phyloP scores from a whole-genome alignment of 345 rosid species.

The Eucalyptus cladocalyx region DNA sequence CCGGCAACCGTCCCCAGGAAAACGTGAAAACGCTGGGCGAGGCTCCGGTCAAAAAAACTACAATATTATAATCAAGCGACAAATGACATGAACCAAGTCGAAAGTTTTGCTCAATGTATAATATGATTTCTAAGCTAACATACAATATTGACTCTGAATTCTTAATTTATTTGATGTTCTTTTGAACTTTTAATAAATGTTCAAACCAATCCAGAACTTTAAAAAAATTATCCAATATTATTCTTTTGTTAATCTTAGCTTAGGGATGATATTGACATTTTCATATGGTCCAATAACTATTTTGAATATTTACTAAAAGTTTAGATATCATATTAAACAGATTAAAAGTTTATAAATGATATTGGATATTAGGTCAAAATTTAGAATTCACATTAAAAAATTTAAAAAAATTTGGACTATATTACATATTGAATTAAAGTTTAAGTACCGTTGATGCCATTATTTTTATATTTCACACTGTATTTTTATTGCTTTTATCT shows the following conservation, averaged over 20 bases:
- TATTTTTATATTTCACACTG: not conserved
- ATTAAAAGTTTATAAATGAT: fast-evolving
- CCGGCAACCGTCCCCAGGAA: not conserved
- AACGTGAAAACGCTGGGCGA: not conserved
- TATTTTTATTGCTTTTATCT: too few relatives aligned
- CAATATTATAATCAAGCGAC: fast-evolving
- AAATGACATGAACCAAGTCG: too few relatives aligned
- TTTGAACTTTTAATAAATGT: not conserved
- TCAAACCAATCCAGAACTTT: too few relatives aligned
- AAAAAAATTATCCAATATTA: too few relatives aligned
- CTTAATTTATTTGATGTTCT: fast-evolving
- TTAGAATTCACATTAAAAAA: too few relatives aligned
- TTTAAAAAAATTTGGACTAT: too few relatives aligned
- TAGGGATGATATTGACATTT: too few relatives aligned
- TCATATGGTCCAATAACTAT: too few relatives aligned
- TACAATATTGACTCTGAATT: fast-evolving
- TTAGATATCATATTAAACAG: fast-evolving
- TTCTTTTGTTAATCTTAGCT: too few relatives aligned
- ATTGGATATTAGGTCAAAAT: fast-evolving
- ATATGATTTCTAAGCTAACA: fast-evolving
- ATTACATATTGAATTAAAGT: too few relatives aligned
- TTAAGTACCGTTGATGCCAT: fast-evolving
- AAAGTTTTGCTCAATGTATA: too few relatives aligned
- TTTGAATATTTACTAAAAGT: too few relatives aligned
- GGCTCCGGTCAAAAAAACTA: not conserved